These are phyloP conservation scores for Corylus avellana DNA, from an alignment of 306 rosid species.

Conservation along the genomic window DNA sequence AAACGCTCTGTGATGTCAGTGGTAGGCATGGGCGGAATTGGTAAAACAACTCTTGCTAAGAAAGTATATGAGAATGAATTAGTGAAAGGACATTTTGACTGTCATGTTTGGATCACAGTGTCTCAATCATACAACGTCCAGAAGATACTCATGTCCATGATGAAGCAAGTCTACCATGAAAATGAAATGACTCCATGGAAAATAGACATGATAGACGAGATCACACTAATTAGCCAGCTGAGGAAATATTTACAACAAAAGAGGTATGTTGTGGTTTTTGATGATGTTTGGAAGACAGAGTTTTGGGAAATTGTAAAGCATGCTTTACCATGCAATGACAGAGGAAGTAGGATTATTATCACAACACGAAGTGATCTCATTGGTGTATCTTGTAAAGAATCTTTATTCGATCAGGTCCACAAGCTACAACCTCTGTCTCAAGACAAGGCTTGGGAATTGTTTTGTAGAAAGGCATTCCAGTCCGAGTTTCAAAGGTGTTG, in stretches of 20 bases:
- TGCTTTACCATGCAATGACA: not conserved
- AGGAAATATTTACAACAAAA: slow-evolving; percentile 1
- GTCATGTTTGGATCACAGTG: not conserved
- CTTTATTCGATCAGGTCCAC: not conserved
- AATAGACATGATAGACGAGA: not conserved
- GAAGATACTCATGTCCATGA: not conserved
- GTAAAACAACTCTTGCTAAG: slow-evolving; percentile 7
- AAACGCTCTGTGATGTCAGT: not conserved
- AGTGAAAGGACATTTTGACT: not conserved
- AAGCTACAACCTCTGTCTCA: not conserved
- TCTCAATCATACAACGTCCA: not conserved
- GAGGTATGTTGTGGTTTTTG: slow-evolving; percentile 2
- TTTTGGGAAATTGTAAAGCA: not conserved
- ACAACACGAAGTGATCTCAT: not conserved
- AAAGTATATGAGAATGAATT: slow-evolving; percentile 1
- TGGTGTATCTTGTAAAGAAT: not conserved
- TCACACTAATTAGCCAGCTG: not conserved
- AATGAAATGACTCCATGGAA: not conserved
- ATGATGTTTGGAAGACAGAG: slow-evolving; percentile 5
- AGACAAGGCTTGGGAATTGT: not conserved
- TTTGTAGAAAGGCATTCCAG: not conserved
- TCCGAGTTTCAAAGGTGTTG: not conserved
- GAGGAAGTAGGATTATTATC: not conserved
- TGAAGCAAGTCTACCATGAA: not conserved
- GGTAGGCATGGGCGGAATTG: not conserved